Evolutionary conservation across 768 basidiomycete species (phyloP), one percentile per base, ranked within the genome.

Genomic region (Xanthoconium purpureum): DNA sequence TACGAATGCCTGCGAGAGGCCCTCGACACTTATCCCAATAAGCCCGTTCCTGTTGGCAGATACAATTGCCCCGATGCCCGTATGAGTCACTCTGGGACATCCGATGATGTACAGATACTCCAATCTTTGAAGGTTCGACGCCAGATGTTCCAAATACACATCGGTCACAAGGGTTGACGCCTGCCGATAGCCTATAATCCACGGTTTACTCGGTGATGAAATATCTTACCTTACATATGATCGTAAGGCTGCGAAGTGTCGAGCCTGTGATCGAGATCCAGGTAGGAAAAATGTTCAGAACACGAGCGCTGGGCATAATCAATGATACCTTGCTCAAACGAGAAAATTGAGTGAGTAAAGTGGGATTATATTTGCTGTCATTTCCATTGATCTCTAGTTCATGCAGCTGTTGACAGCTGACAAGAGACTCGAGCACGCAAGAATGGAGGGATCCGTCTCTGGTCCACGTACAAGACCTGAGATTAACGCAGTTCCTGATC

Each of bases 311-410:
- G 14, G 90, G 89, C 90, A 91, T 89, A 49, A 92, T 89, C 54
- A 93, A 66, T 2, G 82, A 80, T 50, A 93, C 74, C 61, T 78
- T 81, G 11, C 71, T 72, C 37, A 91, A 71, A 18, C 66, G 72
- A n/a, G 65, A 71, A 64, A 92, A 86, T 1, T 61, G 71, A 10
- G 73, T 55, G 3, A 93, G 75, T 6, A 82, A 60, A 1, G 49
- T 48, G 0, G 87, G 81, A 57, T 85, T 72, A 51, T 83, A 73
- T 39, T 63, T 59, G 24, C 77, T 76, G 42, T 77, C 76, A 50
- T 83, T 78, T 1, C 89, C 90, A 52, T 92, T 93, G 40, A 93
- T 80, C 64, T 89, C 87, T 3, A 92, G 71, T 47, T 84, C 83
- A 30, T 70, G 63, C 9, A 92, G 72, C 2, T 72, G 61, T 1